Evolutionary conservation across 169 alveolate genomes (phyloP).

Genomic region (Perkinsus marinus): DNA sequence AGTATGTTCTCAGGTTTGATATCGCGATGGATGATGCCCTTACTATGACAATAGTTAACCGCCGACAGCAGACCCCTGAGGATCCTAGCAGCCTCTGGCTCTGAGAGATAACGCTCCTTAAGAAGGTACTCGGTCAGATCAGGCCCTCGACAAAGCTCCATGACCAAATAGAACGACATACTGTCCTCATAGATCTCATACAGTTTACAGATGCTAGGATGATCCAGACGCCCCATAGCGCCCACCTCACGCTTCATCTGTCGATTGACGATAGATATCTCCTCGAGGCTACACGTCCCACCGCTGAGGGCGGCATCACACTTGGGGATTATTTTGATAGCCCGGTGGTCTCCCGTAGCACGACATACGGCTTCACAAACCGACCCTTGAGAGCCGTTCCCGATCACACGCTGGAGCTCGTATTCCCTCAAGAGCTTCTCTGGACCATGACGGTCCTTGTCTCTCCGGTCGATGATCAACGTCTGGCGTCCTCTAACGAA

Average conservation of each 20-base stretch:
- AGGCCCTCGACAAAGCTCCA: constrained; percentile 56
- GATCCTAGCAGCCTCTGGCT: constrained; percentile 46
- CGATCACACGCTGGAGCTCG: constrained; percentile 21
- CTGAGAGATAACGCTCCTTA: constrained; percentile 36
- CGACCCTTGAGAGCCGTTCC: constrained; percentile 38
- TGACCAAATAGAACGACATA: constrained; percentile 38
- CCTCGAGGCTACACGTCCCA: background rate
- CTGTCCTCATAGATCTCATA: constrained; percentile 39
- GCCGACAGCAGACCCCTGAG: constrained; percentile 48
- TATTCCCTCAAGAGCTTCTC: background rate
- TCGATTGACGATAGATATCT: constrained; percentile 26
- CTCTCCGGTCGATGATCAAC: background rate
- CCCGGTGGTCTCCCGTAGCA: constrained; percentile 27
- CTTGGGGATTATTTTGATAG: constrained; percentile 39
- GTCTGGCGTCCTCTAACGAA: background rate
- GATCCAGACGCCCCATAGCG: constrained; percentile 30
- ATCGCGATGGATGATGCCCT: constrained; percentile 59
- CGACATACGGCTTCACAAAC: constrained; percentile 32
- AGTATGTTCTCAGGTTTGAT: constrained; percentile 62
- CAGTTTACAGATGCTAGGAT: constrained; percentile 44
- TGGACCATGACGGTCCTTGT: background rate
- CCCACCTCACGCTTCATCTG: constrained; percentile 28
- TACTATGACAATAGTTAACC: constrained; percentile 43
- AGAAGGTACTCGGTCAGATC: constrained; percentile 39
- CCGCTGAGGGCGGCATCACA: constrained; percentile 26